Percentiles rank a stretch among this genome's conserved stretches.
These are phyloP conservation scores for Sphaerulina populicola DNA, from an alignment of 2,329 filamentous ascomycete species.

Conservation along the genomic window DNA sequence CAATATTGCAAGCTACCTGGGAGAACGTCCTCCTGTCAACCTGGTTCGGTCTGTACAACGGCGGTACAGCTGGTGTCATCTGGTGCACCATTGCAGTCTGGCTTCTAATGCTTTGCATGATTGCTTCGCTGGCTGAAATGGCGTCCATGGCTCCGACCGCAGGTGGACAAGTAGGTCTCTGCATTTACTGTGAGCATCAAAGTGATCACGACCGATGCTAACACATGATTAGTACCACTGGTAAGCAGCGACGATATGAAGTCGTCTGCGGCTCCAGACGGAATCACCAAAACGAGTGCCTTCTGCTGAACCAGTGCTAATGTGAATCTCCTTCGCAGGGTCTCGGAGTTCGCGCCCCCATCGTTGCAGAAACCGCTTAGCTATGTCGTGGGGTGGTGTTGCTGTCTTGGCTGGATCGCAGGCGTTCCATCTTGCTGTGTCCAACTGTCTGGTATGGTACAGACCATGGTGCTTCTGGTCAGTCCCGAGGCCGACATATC, in stretches of 20 bases:
- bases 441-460: conserved; percentile 28
- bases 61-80: conserved; percentile 21
- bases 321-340: conserved; percentile 19
- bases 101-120: conserved; percentile 29
- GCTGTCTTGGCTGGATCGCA: conserved; percentile 31
- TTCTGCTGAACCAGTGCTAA: not conserved
- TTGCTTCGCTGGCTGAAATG: conserved; percentile 31
- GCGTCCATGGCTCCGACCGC: conserved; percentile 30
- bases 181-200: not conserved
- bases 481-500: conserved; percentile 23
- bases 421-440: conserved; percentile 28
- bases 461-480: conserved; percentile 28
- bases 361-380: conserved; percentile 39
- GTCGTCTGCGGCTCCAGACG: not conserved
- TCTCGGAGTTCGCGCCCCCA: conserved; percentile 38
- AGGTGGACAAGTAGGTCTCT: conserved; percentile 11
- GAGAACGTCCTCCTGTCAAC: conserved; percentile 40
- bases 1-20: conserved; percentile 49
- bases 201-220: not conserved
- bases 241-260: not conserved
- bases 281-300: not conserved
- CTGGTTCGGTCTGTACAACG: conserved; percentile 27
- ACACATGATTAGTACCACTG: conserved; percentile 22
- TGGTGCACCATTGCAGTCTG: conserved; percentile 31
- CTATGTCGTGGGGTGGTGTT: conserved; percentile 41